Percentiles rank a stretch among this genome's conserved stretches.
Conservation (phyloP, 1,139 yeast genomes). For the Scheffersomyces cryptocercus region DNA sequence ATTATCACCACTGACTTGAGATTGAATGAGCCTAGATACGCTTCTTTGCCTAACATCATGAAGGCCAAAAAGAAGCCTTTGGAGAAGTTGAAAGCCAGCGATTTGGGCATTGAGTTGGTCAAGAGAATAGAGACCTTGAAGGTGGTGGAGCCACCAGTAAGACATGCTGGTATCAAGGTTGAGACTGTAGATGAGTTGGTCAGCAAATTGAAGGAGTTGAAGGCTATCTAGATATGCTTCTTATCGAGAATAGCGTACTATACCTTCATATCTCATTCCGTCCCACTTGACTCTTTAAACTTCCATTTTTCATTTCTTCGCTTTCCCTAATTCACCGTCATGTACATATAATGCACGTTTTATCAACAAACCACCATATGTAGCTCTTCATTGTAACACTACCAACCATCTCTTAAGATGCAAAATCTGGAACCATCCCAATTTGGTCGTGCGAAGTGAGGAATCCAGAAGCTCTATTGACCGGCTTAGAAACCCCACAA, state of each 20-base stretch:
- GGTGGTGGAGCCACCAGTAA: conserved; percentile 82
- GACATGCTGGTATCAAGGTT: conserved; percentile 82
- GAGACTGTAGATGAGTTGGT: conserved; percentile 80
- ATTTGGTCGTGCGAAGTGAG: too few species aligned
- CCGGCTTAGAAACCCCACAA: too few species aligned
- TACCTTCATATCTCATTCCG: too few species aligned
- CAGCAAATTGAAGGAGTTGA: conserved; percentile 70
- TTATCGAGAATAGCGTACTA: background rate
- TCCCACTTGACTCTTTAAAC: too few species aligned
- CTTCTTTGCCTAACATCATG: conserved; percentile 92
- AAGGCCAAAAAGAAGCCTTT: conserved; percentile 97
- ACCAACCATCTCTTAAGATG: background rate
- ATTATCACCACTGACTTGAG: conserved; percentile 91
- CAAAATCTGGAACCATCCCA: background rate
- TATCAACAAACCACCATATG: too few species aligned
- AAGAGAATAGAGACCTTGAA: conserved; percentile 69
- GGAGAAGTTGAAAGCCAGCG: conserved; percentile 67
- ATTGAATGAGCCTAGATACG: conserved; percentile 91
- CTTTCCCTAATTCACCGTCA: background rate
- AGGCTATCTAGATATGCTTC: conserved; percentile 41
- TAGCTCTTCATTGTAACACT: too few species aligned
- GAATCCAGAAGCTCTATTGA: too few species aligned
- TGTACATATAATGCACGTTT: too few species aligned
- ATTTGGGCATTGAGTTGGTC: conserved; percentile 65
- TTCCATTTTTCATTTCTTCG: background rate